Evolutionary conservation across 805 yeast genomes (phyloP), one percentile per base, ranked within the genome.

Genomic region (Suhomyces vadensis): DNA sequence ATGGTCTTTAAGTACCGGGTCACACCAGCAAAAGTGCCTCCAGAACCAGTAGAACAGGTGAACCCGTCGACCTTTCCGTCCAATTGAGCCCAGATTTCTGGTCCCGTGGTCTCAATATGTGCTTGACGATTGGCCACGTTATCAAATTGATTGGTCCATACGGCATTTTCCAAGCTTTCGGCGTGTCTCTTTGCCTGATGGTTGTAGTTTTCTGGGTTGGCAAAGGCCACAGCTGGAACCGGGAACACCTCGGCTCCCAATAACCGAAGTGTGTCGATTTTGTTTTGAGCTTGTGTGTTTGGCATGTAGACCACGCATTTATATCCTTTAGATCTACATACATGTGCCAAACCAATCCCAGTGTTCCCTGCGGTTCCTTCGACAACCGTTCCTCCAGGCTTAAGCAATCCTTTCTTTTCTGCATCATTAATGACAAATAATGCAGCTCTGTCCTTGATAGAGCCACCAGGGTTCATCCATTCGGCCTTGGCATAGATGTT

Each of bases 361-460:
- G 97, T 89, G 67, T 89, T 89, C 24, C 97, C 97, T 3, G 97
- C 97, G 9, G 96, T 88, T 6, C 96, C 96, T 65, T 89, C 97
- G 13, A 89, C 91, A 23, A 89, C 79, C 2, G 96, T 89, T 25
- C 94, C 96, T 6, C 95, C 94, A 3, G 89, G 79, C 46, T 68
- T 61, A 44, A 89, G 71, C 43, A 75, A 65, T 2, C 89, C 89
- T 48, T 71, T 72, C 26, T 63, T 60, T 60, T 89, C 96, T 21
- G 96, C 96, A 52, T 88, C 90, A 53, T 84, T 75, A 41, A 89
- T 72, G 51, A 89, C 74, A 57, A 70, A 87, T 27, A 85, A 70
- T 0, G 96, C 96, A 11, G 97, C 96, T 46, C 97, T 76, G 63
- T 89, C 97, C 60, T 89, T 89, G 44, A 89, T 91, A 8, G 94